These are phyloP conservation scores for Botryotinia convoluta DNA, from an alignment of 2,329 filamentous ascomycete genomes.

Conservation along the genomic window DNA sequence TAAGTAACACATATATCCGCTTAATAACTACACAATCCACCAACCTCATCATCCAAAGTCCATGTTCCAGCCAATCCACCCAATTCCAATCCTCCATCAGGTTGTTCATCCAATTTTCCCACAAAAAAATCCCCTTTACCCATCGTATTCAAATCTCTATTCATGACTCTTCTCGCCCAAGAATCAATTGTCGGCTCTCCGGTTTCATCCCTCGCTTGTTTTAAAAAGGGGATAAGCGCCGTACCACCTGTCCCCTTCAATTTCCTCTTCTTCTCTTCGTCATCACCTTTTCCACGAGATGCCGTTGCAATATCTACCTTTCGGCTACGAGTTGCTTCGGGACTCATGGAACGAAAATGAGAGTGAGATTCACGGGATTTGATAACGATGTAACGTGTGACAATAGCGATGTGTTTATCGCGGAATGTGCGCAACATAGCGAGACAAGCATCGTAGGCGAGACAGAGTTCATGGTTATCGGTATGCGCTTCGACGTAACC, in stretches of 20 bases:
- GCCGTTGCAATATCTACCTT: slow-evolving; percentile 62
- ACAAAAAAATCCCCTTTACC: slow-evolving; percentile 57
- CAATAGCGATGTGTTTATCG: slow-evolving; percentile 94
- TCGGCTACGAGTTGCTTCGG: slow-evolving; percentile 51
- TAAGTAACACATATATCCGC: neutral
- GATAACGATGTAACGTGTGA: slow-evolving; percentile 91
- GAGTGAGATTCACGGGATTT: slow-evolving; percentile 74
- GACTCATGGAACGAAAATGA: slow-evolving; percentile 52
- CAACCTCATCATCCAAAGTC: slow-evolving; percentile 81
- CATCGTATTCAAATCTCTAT: slow-evolving; percentile 36
- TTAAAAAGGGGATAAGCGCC: slow-evolving; percentile 89
- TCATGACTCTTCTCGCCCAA: slow-evolving; percentile 49
- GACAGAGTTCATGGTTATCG: slow-evolving; percentile 62
- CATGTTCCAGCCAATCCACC: slow-evolving; percentile 78
- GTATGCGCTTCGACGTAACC: slow-evolving; percentile 68
- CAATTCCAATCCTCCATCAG: slow-evolving; percentile 45
- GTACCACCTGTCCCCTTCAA: slow-evolving; percentile 91
- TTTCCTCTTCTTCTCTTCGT: slow-evolving; percentile 47
- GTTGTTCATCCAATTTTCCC: slow-evolving; percentile 48
- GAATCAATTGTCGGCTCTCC: slow-evolving; percentile 79
- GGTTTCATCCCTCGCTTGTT: slow-evolving; percentile 95
- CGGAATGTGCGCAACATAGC: slow-evolving; percentile 60
- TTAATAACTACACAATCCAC: slow-evolving; percentile 45
- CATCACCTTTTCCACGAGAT: slow-evolving; percentile 44
- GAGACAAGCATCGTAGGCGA: slow-evolving; percentile 89